Evolutionary conservation across 2,329 filamentous ascomycete species (phyloP).

Genomic region (Neofusicoccum sp.): DNA sequence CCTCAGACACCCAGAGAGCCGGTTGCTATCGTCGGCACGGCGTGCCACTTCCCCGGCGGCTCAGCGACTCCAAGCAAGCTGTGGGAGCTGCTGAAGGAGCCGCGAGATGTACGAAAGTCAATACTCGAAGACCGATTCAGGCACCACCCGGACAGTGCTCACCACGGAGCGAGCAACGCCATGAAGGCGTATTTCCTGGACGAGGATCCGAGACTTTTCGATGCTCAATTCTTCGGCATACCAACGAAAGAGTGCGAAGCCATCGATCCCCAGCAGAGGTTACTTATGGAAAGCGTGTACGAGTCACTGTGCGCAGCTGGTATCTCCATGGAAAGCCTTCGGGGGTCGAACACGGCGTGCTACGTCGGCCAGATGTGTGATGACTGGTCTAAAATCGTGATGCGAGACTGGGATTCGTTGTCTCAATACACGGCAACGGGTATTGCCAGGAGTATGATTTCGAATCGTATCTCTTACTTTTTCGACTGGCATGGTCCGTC

Average conservation of each 20-base stretch:
- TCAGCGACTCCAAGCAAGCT: slow-evolving; percentile 34
- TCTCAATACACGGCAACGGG: slow-evolving; percentile 26
- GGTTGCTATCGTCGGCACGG: slow-evolving; percentile 41
- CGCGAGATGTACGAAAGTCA: slow-evolving; percentile 30
- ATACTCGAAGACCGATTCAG: neutral
- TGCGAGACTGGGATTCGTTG: neutral
- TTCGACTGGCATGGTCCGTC: slow-evolving; percentile 35
- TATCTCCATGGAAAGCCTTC: slow-evolving; percentile 21
- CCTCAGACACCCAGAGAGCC: slow-evolving; percentile 23
- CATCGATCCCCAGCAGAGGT: slow-evolving; percentile 26
- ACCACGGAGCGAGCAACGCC: neutral
- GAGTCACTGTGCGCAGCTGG: slow-evolving; percentile 23
- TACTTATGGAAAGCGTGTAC: slow-evolving; percentile 26
- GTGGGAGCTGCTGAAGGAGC: slow-evolving; percentile 36
- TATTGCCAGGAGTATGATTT: slow-evolving; percentile 30
- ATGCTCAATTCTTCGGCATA: slow-evolving; percentile 27
- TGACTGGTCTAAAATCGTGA: slow-evolving; percentile 28
- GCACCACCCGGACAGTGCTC: neutral
- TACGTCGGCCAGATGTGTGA: slow-evolving; percentile 29
- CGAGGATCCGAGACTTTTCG: slow-evolving; percentile 23
- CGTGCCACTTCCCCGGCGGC: slow-evolving; percentile 40
- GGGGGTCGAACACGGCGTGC: slow-evolving; percentile 28
- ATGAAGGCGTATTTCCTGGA: slow-evolving; percentile 23
- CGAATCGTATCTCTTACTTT: slow-evolving; percentile 34
- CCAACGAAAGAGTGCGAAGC: slow-evolving; percentile 21